A percentile compares a stretch with the other conserved stretches of the same genome.
Evolutionary conservation across 2,329 filamentous ascomycete genomes (phyloP).

Genomic region (Aspergillus fijiensis): DNA sequence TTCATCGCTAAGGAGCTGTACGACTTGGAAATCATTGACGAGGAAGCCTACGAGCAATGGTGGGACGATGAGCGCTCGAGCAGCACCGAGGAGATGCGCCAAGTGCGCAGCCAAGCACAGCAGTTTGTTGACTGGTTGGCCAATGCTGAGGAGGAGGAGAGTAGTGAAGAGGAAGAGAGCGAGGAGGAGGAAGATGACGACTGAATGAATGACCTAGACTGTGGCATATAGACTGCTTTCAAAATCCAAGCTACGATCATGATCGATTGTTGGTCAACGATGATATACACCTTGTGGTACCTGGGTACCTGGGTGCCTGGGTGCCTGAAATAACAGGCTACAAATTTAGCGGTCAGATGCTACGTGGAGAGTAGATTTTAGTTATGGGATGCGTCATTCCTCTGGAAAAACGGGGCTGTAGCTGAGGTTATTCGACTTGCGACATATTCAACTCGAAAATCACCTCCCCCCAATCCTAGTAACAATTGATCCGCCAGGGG

Average conservation of each 20-base stretch:
- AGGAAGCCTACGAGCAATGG: slow-evolving; percentile 86
- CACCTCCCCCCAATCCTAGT: too few species aligned
- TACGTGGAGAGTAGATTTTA: too few species aligned
- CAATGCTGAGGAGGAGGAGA: slow-evolving; percentile 69
- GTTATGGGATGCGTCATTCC: too few species aligned
- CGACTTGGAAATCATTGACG: slow-evolving; percentile 78
- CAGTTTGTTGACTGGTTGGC: slow-evolving; percentile 82
- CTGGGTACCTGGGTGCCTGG: not conserved
- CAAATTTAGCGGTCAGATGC: too few species aligned
- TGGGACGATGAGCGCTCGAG: slow-evolving; percentile 73
- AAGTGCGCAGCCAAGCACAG: slow-evolving; percentile 70
- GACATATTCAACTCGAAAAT: not conserved
- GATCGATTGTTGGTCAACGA: not conserved
- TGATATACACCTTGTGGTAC: not conserved
- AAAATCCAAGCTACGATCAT: not conserved
- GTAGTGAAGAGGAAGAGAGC: slow-evolving; percentile 58
- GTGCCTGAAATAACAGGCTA: not conserved
- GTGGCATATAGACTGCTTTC: not conserved
- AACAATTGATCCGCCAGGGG: not conserved
- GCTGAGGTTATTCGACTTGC: too few species aligned
- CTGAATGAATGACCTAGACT: slow-evolving; percentile 3
- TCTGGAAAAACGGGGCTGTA: too few species aligned
- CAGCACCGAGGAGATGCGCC: slow-evolving; percentile 66
- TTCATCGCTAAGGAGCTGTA: slow-evolving; percentile 83
- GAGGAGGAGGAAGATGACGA: slow-evolving; percentile 21